Base-by-base conservation (phyloP, 495 filamentous ascomycete species). In the Hypoxylon lienhwacheense region DNA sequence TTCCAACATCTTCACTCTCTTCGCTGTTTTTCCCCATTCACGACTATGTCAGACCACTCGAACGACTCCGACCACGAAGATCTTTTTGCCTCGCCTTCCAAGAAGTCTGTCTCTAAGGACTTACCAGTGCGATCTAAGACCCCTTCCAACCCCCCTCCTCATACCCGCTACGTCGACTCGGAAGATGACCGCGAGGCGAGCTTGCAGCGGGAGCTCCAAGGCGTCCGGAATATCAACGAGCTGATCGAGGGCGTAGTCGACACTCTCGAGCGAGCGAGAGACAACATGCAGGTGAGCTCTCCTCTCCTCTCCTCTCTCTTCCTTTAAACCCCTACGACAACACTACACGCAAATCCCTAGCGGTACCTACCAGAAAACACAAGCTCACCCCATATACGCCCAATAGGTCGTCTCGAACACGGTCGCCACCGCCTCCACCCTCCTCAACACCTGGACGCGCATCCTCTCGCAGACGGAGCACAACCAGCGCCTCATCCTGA, bases 381-480 rank as follows among this genome's bases (percentile, higher is more conserved):
- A 45, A 41, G 25, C 32, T 2, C 5, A 12, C 12, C 15, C 28
- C 11, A 25, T 21, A 39, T 1, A 17, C 5, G 20, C 42, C 35
- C 49, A 29, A 12, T 54, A 93, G 86, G 93, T 88, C 8, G 91
- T 98, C 8, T 88, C 87, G 32, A 78, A 80, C 42, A 97, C 93
- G 2, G 88, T 97, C 19, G 75, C 80, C 43, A 90, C 88, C 34
- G 90, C 92, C n/a, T 91, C 90, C 26, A 90, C 89, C 0, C 82
- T 98, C n/a, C 81, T 98, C 26, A 90, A 91, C 59, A 93, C 93
- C 19, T 98, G 91, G 91, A 95, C 90, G 33, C 85, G 90, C 47
- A 97, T 97, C 55, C 81, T 98, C 3, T 91, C 88, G 16, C 93
- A 97, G 66, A 97, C 93, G 0, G 93, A 98, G 71, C 91, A 98